These are phyloP conservation scores for Magnusiomyces suaveolens DNA, from an alignment of 1,139 yeast species.

Conservation along the genomic window DNA sequence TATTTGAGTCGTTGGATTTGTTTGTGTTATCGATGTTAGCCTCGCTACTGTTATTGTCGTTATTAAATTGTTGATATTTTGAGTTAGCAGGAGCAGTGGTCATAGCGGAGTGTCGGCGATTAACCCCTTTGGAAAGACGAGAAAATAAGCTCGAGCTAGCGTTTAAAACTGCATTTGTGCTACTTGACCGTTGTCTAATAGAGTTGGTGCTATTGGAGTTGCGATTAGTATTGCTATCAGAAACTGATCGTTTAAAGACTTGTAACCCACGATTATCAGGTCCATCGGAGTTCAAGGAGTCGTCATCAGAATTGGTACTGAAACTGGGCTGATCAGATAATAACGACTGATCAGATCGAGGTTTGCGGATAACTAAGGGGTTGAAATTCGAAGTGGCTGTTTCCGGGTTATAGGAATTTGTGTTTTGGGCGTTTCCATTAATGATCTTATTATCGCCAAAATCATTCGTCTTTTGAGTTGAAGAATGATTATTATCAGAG, in stretches of 20 bases:
- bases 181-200: conserved; percentile 8
- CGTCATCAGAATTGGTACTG: neutral
- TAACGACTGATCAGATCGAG: neutral
- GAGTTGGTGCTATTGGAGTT: neutral
- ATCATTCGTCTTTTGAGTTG: no score
- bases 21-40: conserved; percentile 10
- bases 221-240: neutral
- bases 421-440: neutral
- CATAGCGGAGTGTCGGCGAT: conserved; percentile 1
- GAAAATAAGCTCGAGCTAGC: neutral
- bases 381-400: neutral
- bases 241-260: neutral
- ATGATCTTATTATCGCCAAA: neutral
- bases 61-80: neutral
- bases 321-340: neutral
- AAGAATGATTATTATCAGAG: no score
- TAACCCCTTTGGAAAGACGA: conserved; percentile 6
- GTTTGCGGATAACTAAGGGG: neutral
- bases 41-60: neutral
- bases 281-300: neutral
- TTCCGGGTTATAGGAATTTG: neutral
- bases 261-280: neutral
- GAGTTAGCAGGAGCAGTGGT: neutral
- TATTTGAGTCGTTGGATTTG: no score
- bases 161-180: conserved; percentile 6